Conservation (phyloP, 108 stramenopile genomes). For the Cyclotella cryptica region DNA sequence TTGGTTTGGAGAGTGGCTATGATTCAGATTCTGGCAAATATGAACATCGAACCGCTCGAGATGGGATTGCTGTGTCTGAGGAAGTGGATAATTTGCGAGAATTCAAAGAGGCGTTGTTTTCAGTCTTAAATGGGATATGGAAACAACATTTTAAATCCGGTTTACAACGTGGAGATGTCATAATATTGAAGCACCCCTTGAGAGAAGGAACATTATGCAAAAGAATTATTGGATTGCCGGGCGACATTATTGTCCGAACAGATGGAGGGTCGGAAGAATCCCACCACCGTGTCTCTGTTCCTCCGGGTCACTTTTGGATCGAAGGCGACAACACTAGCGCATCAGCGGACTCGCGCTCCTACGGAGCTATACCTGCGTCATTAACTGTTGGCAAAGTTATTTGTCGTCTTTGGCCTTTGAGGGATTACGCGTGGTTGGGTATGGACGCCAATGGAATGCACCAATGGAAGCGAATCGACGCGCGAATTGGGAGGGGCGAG, state of each 20-base stretch:
- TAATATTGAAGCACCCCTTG: slow-evolving; percentile 86
- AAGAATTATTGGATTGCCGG: slow-evolving; percentile 91
- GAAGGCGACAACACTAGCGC: slow-evolving; percentile 93
- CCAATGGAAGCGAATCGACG: slow-evolving; percentile 37
- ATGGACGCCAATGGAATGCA: slow-evolving; percentile 48
- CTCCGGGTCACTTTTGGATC: slow-evolving; percentile 94
- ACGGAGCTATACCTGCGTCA: slow-evolving; percentile 91
- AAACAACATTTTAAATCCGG: slow-evolving; percentile 62
- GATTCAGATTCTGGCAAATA: slow-evolving; percentile 20
- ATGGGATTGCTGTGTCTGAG: not conserved
- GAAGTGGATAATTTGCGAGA: not conserved
- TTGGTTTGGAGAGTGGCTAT: slow-evolving; percentile 56
- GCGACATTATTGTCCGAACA: slow-evolving; percentile 80
- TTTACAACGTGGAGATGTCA: slow-evolving; percentile 87
- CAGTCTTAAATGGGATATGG: slow-evolving; percentile 43
- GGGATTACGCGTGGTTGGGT: slow-evolving; percentile 48
- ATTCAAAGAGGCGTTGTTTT: slow-evolving; percentile 11
- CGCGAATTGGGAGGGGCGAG: slow-evolving; percentile 43
- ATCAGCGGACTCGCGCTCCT: slow-evolving; percentile 89
- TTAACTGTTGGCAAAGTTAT: slow-evolving; percentile 88
- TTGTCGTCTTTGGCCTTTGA: slow-evolving; percentile 86
- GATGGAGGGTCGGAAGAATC: slow-evolving; percentile 43
- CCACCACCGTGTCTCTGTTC: slow-evolving; percentile 57
- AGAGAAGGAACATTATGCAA: slow-evolving; percentile 92
- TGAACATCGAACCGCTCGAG: slow-evolving; percentile 12